Evolutionary conservation across 1,284 basidiomycete species (phyloP).

Genomic region (Mycena sp.): DNA sequence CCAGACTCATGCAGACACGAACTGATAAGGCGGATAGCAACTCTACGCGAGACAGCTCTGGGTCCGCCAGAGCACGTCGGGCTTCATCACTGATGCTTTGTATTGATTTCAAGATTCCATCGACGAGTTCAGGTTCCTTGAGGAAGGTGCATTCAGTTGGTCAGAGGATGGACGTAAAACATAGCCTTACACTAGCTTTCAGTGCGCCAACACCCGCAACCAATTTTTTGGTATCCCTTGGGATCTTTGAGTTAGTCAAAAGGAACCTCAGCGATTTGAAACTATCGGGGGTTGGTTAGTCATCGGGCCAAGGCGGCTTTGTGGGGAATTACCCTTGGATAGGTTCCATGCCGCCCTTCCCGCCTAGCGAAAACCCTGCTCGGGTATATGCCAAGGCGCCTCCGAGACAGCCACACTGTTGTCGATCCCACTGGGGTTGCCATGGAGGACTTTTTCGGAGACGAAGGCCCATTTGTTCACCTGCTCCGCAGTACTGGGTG

Average conservation of each 20-base stretch:
- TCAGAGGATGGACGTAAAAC: slow-evolving; percentile 25
- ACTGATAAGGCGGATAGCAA: slow-evolving; percentile 72
- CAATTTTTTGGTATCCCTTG: slow-evolving; percentile 93
- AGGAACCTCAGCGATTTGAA: slow-evolving; percentile 78
- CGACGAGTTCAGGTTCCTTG: slow-evolving; percentile 83
- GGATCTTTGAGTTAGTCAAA: slow-evolving; percentile 92
- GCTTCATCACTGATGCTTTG: slow-evolving; percentile 88
- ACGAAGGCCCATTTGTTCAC: slow-evolving; percentile 96
- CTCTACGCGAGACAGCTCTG: slow-evolving; percentile 70
- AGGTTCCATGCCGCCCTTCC: slow-evolving; percentile 82
- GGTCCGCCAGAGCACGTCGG: slow-evolving; percentile 76
- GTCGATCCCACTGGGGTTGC: slow-evolving; percentile 97
- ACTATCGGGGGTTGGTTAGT: no score
- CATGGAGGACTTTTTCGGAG: slow-evolving; percentile 96
- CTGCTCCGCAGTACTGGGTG: slow-evolving; percentile 70
- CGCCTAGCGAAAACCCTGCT: slow-evolving; percentile 70
- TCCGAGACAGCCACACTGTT: slow-evolving; percentile 94
- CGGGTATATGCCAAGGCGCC: slow-evolving; percentile 94
- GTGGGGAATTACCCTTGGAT: slow-evolving; percentile 81
- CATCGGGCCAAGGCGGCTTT: no score
- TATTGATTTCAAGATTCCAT: slow-evolving; percentile 78
- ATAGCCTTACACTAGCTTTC: slow-evolving; percentile 66
- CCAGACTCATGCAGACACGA: slow-evolving; percentile 40
- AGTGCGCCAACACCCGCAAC: slow-evolving; percentile 88
- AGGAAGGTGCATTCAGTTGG: slow-evolving; percentile 12